These are phyloP conservation scores for Picochlorum sp. DNA, from an alignment of 139 green algal species.

Conservation along the genomic window DNA sequence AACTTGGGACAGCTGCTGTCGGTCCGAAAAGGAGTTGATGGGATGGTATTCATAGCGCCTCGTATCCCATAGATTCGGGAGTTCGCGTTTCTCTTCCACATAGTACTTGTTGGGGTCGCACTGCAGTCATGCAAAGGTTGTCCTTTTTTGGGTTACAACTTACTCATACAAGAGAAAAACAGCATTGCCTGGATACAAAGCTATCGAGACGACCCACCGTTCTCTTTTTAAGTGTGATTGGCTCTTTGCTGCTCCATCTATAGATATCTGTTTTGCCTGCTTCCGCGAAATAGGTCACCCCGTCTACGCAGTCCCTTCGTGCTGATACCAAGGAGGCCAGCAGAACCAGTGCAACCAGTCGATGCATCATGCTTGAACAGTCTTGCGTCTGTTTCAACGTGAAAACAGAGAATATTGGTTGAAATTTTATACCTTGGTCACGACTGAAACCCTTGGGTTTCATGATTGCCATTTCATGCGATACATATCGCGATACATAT, in stretches of 20 bases:
- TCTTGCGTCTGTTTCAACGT: neutral
- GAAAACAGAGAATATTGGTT: neutral
- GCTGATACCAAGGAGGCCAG: neutral
- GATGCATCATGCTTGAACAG: neutral
- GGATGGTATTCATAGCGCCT: neutral
- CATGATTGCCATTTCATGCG: neutral
- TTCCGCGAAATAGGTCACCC: neutral
- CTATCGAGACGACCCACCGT: neutral
- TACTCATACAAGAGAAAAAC: neutral
- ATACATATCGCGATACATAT: too few relatives aligned
- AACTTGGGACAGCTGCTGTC: neutral
- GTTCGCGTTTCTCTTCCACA: neutral
- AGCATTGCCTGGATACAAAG: neutral
- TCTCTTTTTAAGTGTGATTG: neutral
- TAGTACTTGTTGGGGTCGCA: neutral
- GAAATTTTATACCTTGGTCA: neutral
- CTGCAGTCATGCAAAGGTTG: neutral
- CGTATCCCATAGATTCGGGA: neutral
- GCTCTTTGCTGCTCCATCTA: conserved; percentile 1
- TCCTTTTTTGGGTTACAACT: neutral
- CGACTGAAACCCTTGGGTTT: neutral
- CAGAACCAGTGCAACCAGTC: conserved; percentile 1
- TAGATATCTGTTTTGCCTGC: conserved; percentile 2
- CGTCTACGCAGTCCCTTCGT: neutral
- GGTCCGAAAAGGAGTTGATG: neutral